Evolutionary conservation across 2,329 filamentous ascomycete species (phyloP), one percentile per base, ranked within the genome.

Genomic region (Blastomyces silverae): DNA sequence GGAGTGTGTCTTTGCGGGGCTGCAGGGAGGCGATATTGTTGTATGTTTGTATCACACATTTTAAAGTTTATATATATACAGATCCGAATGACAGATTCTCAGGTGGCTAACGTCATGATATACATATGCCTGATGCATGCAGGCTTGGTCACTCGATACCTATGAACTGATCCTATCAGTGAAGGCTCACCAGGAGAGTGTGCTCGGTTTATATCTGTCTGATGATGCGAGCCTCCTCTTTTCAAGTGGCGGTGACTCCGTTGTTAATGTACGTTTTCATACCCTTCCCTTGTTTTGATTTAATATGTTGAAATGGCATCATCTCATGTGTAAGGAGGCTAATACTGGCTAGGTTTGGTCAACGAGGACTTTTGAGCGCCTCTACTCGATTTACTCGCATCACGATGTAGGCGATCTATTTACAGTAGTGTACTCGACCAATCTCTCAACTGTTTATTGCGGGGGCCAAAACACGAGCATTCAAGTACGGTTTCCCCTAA

Each of bases 351-450:
- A 85, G 83, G 81, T 96, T 53, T 99, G 94, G 94, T 89, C 87
- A 71, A 90, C 92, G 1, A 83, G 81, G 55, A 88, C 86, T 6
- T 87, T 96, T 75, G 84, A 84, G 64, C 87, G 89, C 37, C 82
- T 94, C 0, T 94, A 92, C 79, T 91, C 94, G 68, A 90, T 97
- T 67, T 96, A 96, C 80, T 95, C 92, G 67, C 89, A 88, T 60
- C 93, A 96, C 77, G 94, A 97, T 71, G 90, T 96, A 52, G 94
- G 94, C 66, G 94, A 99, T 78, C 87, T 99, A 66, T 97, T 97
- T 75, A 96, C 91, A 70, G 88, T 96, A n/a, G 89, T 89, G 1
- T 97, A 96, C 76, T 96, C 92, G 3, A 80, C 86, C 7, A 84
- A 87, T 69, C 82, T 91, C 71, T 85, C 93, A 69, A 96, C 89